Percentiles rank a stretch among this genome's conserved stretches.
phyloP scores from a whole-genome alignment of 176 grass and related monocot genomes.

The Carex scoparia region DNA sequence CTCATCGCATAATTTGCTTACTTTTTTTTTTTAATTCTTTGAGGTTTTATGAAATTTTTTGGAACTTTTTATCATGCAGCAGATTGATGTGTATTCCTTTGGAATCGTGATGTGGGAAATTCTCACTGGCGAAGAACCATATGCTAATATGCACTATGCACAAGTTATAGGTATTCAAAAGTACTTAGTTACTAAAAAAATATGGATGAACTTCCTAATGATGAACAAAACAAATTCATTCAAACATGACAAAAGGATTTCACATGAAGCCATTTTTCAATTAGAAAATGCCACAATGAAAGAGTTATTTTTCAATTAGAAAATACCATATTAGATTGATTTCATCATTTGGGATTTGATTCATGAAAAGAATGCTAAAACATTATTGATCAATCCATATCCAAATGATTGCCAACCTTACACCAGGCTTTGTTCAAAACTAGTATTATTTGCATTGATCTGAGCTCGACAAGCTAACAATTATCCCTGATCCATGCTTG shows the following conservation, averaged over 20 bases:
- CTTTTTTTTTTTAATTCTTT: neutral
- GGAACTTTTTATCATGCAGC: conserved; percentile 15
- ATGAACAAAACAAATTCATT: neutral
- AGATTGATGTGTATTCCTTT: conserved; percentile 93
- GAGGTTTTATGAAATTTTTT: neutral
- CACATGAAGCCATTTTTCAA: neutral
- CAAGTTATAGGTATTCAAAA: conserved; percentile 67
- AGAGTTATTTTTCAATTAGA: neutral
- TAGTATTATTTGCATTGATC: no score
- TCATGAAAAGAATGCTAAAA: neutral
- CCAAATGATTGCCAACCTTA: neutral
- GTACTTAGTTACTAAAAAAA: neutral
- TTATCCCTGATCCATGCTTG: neutral
- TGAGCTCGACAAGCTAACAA: neutral
- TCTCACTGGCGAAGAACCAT: conserved; percentile 78
- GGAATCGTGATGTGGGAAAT: conserved; percentile 98
- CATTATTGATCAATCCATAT: neutral
- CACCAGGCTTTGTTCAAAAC: neutral
- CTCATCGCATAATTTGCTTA: neutral
- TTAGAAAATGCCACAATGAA: neutral
- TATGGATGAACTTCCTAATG: neutral
- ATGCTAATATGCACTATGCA: conserved; percentile 77
- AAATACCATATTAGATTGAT: neutral
- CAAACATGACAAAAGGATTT: neutral
- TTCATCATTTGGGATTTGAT: neutral